These are phyloP conservation scores for Apiospora kogelbergensis DNA, from an alignment of 2,329 filamentous ascomycete genomes.

Conservation along the genomic window DNA sequence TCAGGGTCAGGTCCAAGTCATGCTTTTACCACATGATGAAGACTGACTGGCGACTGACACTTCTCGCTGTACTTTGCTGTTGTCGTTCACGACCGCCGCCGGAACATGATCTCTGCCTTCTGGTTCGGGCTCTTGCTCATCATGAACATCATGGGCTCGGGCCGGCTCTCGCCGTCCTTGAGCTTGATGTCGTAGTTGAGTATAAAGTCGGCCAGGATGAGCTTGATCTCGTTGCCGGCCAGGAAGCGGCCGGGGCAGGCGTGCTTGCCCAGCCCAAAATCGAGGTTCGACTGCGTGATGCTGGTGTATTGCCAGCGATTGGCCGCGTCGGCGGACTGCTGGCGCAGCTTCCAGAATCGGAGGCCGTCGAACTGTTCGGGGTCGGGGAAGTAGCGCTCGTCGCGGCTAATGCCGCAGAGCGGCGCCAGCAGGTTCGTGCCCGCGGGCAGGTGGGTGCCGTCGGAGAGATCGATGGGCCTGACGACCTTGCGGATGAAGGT, in stretches of 20 bases:
- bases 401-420: conserved; percentile 34
- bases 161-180: conserved; percentile 26
- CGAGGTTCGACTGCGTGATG: conserved; percentile 35
- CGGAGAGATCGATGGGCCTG: conserved; percentile 51
- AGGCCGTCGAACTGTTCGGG: conserved; percentile 38
- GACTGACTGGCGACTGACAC: background rate
- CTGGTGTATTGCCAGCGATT: conserved; percentile 33
- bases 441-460: conserved; percentile 49
- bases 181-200: conserved; percentile 40
- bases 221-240: conserved; percentile 45
- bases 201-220: conserved; percentile 40
- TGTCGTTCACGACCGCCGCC: conserved; percentile 17
- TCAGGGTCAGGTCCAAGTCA: background rate
- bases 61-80: background rate
- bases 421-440: conserved; percentile 45
- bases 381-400: conserved; percentile 36
- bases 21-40: background rate
- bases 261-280: conserved; percentile 40
- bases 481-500: conserved; percentile 52
- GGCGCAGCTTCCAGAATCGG: conserved; percentile 38
- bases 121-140: conserved; percentile 33
- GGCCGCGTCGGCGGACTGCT: conserved; percentile 19
- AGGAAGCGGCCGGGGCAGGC: conserved; percentile 46
- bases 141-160: conserved; percentile 32
- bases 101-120: conserved; percentile 31